A percentile compares a stretch with the other conserved stretches of the same genome.
These are phyloP conservation scores for Suhomyces bolitotheri DNA, from an alignment of 1,139 yeast genomes.

Conservation along the genomic window DNA sequence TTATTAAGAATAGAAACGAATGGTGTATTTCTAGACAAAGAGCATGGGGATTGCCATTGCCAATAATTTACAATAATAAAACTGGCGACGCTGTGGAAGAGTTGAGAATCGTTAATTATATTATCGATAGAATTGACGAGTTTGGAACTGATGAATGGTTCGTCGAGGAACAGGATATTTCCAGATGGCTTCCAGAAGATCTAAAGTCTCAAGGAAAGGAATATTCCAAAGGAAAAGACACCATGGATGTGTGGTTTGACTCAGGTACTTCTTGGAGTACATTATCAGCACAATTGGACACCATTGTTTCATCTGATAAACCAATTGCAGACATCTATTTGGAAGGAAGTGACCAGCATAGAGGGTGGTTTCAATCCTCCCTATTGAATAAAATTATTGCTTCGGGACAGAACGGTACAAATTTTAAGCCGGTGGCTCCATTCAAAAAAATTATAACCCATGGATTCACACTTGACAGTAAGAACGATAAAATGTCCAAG, in stretches of 20 bases:
- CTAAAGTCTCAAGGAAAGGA: slow-evolving; percentile 36
- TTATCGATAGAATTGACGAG: slow-evolving; percentile 53
- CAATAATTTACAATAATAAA: slow-evolving; percentile 67
- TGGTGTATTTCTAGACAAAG: slow-evolving; percentile 99
- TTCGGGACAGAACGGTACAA: slow-evolving; percentile 31
- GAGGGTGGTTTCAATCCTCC: slow-evolving; percentile 99
- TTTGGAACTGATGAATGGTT: slow-evolving; percentile 85
- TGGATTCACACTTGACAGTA: slow-evolving; percentile 87
- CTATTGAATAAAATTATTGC: slow-evolving; percentile 72
- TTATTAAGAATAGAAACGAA: slow-evolving; percentile 76
- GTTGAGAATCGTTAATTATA: slow-evolving; percentile 50
- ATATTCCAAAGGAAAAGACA: slow-evolving; percentile 72
- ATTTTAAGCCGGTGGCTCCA: slow-evolving; percentile 59
- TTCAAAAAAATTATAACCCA: slow-evolving; percentile 80
- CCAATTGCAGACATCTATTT: slow-evolving; percentile 74
- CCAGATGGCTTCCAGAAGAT: slow-evolving; percentile 70
- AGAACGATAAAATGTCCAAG: slow-evolving; percentile 91
- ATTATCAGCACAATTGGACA: slow-evolving; percentile 41
- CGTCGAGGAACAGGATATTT: slow-evolving; percentile 47
- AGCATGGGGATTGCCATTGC: slow-evolving; percentile 98
- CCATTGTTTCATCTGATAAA: slow-evolving; percentile 23
- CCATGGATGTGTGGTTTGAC: slow-evolving; percentile 99
- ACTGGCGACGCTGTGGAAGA: slow-evolving; percentile 62
- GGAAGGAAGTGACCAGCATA: slow-evolving; percentile 96
- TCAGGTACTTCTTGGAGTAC: slow-evolving; percentile 93